Evolutionary conservation across 129 eudicot species (phyloP).

Genomic region (Pulicaria dysenterica): DNA sequence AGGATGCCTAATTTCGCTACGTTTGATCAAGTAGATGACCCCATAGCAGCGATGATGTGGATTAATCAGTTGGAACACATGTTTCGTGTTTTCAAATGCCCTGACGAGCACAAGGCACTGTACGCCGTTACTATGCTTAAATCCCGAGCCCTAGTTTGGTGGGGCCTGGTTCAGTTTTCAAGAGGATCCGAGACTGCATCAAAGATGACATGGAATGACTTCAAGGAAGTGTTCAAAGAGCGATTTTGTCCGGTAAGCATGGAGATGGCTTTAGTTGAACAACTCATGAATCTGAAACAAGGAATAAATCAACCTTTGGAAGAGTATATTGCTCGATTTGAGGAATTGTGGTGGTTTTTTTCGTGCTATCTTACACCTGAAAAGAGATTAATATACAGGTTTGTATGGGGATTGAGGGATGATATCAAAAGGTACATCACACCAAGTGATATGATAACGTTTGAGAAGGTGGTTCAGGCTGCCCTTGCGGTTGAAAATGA

Average conservation of each 20-base stretch:
- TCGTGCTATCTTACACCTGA: background rate
- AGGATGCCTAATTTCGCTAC: background rate
- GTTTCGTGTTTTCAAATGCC: background rate
- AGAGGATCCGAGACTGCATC: background rate
- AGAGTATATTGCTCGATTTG: background rate
- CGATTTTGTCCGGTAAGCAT: background rate
- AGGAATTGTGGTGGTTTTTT: slow-evolving; percentile 8
- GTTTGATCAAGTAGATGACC: background rate
- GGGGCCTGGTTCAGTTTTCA: background rate
- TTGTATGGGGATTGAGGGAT: background rate
- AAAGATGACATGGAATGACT: background rate
- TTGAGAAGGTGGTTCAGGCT: background rate
- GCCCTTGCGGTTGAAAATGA: background rate
- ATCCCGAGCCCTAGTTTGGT: background rate
- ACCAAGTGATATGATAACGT: background rate
- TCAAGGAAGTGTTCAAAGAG: background rate
- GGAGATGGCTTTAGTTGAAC: background rate
- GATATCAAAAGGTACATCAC: background rate
- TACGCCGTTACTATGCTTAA: background rate
- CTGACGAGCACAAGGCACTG: background rate
- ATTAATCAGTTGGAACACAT: background rate
- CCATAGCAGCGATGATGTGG: background rate
- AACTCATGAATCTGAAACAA: background rate
- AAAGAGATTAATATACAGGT: background rate
- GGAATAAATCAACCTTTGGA: background rate